Conservation (phyloP, 306 rosid species). For the Potentilla sterilis region DNA sequence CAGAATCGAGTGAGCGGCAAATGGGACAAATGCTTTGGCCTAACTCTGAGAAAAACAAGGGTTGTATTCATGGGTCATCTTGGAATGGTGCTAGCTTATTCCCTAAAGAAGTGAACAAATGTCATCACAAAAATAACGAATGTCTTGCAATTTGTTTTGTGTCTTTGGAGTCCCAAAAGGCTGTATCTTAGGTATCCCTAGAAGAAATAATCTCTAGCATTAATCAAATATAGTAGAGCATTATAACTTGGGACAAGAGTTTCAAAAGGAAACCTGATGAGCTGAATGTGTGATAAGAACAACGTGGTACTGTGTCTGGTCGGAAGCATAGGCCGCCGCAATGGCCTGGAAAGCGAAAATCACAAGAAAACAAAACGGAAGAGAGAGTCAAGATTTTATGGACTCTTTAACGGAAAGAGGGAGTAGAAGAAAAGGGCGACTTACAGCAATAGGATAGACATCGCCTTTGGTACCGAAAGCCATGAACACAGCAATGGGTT, state of each 20-base stretch:
- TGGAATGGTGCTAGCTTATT: constrained; percentile 1
- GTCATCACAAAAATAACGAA: not conserved
- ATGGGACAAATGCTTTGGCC: not conserved
- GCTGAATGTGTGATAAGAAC: constrained; percentile 62
- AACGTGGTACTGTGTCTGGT: constrained; percentile 57
- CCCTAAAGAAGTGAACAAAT: not conserved
- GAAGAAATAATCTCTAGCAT: not conserved
- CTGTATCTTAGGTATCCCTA: not conserved
- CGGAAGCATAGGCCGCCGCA: constrained; percentile 69
- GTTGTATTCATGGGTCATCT: not conserved
- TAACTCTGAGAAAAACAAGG: not conserved
- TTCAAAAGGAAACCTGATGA: constrained; percentile 47
- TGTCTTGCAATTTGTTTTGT: not conserved
- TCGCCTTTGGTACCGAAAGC: constrained; percentile 84
- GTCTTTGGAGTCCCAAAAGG: not conserved
- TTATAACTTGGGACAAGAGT: not conserved
- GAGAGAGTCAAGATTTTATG: not conserved
- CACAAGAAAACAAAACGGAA: not conserved
- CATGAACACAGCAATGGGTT: constrained; percentile 60
- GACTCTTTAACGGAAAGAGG: not conserved
- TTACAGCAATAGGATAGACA: constrained; percentile 66
- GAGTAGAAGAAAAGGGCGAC: constrained; percentile 5
- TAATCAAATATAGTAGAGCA: too few species aligned
- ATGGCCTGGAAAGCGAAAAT: constrained; percentile 53
- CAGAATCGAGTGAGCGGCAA: not conserved